phyloP scores from a whole-genome alignment of 345 rosid species.

The Isatis tinctoria region DNA sequence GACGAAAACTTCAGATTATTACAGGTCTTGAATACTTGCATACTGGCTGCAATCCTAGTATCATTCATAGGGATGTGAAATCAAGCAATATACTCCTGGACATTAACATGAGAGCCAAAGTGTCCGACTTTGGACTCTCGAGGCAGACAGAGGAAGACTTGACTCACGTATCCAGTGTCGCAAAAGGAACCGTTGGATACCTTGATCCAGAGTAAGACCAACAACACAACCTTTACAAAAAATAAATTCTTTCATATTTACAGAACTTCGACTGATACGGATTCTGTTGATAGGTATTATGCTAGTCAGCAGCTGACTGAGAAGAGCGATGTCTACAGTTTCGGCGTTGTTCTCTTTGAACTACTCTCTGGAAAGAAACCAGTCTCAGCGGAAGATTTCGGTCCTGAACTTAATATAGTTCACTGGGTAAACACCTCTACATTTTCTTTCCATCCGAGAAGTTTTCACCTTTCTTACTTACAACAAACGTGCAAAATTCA shows the following conservation, averaged over 20 bases:
- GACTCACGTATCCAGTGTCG: conserved; percentile 89
- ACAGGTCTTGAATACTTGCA: conserved; percentile 98
- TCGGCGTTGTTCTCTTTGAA: conserved; percentile 95
- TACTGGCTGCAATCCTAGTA: conserved; percentile 89
- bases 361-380: conserved; percentile 90
- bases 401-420: conserved; percentile 79
- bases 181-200: conserved; percentile 91
- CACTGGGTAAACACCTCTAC: conserved; percentile 63
- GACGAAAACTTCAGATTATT: conserved; percentile 38
- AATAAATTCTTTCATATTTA: background rate
- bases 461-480: background rate
- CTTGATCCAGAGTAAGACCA: conserved; percentile 89
- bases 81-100: conserved; percentile 92
- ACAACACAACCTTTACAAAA: background rate
- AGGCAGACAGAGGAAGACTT: conserved; percentile 91
- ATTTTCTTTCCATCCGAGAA: background rate
- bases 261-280: background rate
- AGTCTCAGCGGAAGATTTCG: conserved; percentile 76
- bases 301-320: conserved; percentile 88
- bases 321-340: conserved; percentile 96
- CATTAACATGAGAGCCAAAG: conserved; percentile 91
- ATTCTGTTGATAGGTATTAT: conserved; percentile 56
- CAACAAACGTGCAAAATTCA: background rate
- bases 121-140: conserved; percentile 97
- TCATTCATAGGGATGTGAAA: conserved; percentile 95